Conservation (phyloP, 169 alveolate genomes). For the Cyclospora cayetanensis region DNA sequence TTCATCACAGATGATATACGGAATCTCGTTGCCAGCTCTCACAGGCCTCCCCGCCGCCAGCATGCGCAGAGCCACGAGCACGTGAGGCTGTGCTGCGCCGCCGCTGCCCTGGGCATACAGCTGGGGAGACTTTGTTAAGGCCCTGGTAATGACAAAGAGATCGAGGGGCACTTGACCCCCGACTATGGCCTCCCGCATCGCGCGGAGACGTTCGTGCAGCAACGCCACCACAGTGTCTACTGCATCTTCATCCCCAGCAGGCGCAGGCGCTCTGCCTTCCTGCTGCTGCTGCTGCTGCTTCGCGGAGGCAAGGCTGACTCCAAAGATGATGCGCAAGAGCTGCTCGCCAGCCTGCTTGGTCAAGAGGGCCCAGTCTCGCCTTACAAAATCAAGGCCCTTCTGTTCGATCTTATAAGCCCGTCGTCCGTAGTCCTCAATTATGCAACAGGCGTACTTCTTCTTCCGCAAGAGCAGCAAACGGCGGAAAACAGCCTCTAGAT, state of each 20-base stretch:
- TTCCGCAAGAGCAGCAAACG: conserved; percentile 96
- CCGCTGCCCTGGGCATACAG: conserved; percentile 91
- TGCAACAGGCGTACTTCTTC: conserved; percentile 98
- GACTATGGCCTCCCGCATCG: conserved; percentile 78
- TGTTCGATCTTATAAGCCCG: conserved; percentile 88
- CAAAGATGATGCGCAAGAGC: conserved; percentile 80
- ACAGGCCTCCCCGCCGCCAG: conserved; percentile 74
- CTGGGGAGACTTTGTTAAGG: conserved; percentile 93
- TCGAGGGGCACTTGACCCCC: conserved; percentile 82
- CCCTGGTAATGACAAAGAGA: conserved; percentile 93
- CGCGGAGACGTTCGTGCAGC: conserved; percentile 87
- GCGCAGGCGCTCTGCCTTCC: background rate
- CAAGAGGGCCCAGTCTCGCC: conserved; percentile 98
- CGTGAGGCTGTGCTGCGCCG: conserved; percentile 94
- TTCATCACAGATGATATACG: conserved; percentile 91
- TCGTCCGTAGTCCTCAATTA: conserved; percentile 82
- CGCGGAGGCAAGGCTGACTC: conserved; percentile 4
- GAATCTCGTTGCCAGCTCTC: conserved; percentile 91
- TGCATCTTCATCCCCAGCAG: conserved; percentile 29
- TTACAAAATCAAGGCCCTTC: conserved; percentile 98
- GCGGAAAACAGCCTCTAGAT: conserved; percentile 96
- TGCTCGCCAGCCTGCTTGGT: conserved; percentile 91
- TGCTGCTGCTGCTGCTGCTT: background rate
- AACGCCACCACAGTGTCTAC: conserved; percentile 83
- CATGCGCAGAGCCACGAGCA: conserved; percentile 83